Base-by-base conservation (phyloP, 2,329 filamentous ascomycete species). In the Dactylellina leptospora region DNA sequence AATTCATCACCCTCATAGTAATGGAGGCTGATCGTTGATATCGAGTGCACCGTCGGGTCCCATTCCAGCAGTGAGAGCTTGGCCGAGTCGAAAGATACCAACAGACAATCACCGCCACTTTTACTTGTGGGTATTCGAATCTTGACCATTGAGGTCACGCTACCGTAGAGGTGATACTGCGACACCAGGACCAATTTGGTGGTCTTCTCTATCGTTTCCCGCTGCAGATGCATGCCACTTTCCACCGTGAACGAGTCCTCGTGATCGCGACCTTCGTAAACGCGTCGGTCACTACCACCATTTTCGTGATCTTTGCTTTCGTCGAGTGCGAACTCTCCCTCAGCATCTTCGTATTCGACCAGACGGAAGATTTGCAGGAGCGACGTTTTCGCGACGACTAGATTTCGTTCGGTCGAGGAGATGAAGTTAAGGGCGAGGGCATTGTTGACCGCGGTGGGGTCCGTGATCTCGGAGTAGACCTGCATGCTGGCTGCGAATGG, bases 1-100 rank as follows among this genome's bases (percentile, higher is more conserved):
- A 77, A 77, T 78, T 96, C 93, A 78, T 97, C 93, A 79, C 95
- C 91, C 80, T 99, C 95, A 81, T 97, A 99, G 83, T 93, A 97
- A 82, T 99, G 95, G 77, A 99, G 93, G 55, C 93, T 97, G 74
- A 95, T 87, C 58, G 93, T 97, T 76, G 89, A 88, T 76, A 97
- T 88, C 55, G 86, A 86, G 80, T 90, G 85, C 75, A 87, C 87
- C 78, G 90, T 87, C 6, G 91, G 88, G 79, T 97, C 91, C 95
- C 95, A 99, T 82, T 97, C 91, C 62, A 96, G 85, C 79, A 99
- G 83, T 80, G 91, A 96, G 78, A 97, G 85, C 81, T 96, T 96
- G 42, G 95, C 95, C 81, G 96, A 92, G 78, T 90, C 90, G 81
- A 93, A 90, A 0, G 92, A 90, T 64, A 97, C 80, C 61, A 99